A percentile compares a stretch with the other conserved stretches of the same genome.
These are phyloP conservation scores for Globisporangium cederbergense DNA, from an alignment of 352 stramenopile species.

Conservation along the genomic window DNA sequence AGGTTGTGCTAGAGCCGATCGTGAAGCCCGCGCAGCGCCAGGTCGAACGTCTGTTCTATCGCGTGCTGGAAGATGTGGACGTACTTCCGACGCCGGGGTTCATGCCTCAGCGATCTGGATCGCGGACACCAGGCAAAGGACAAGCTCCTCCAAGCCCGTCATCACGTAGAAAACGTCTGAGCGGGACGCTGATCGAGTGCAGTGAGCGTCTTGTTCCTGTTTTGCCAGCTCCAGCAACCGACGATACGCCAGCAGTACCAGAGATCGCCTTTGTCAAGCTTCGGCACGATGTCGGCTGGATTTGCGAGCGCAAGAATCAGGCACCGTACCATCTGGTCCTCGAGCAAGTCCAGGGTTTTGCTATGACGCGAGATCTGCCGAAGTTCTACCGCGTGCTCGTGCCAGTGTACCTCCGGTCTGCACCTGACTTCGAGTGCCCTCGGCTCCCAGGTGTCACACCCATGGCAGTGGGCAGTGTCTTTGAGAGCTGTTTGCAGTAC, in stretches of 20 bases:
- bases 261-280: constrained; percentile 76
- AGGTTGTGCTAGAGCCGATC: constrained; percentile 73
- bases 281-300: constrained; percentile 76
- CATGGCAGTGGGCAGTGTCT: constrained; percentile 64
- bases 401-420: constrained; percentile 61
- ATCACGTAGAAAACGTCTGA: constrained; percentile 52
- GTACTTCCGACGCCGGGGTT: constrained; percentile 56
- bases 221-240: constrained; percentile 7
- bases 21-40: constrained; percentile 51
- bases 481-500: constrained; percentile 78
- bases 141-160: constrained; percentile 28
- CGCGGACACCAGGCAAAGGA: neutral
- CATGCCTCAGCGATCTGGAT: neutral
- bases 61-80: constrained; percentile 61
- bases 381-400: constrained; percentile 80
- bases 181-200: constrained; percentile 74
- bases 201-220: constrained; percentile 67
- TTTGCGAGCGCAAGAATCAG: constrained; percentile 58
- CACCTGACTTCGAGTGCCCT: constrained; percentile 74
- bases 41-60: constrained; percentile 78
- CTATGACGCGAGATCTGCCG: constrained; percentile 56
- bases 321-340: constrained; percentile 48
- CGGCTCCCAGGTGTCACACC: constrained; percentile 61
- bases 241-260: constrained; percentile 16
- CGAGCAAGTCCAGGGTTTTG: constrained; percentile 70